Evolutionary conservation across 257 asterid genomes (phyloP).

Genomic region (Rauvolfia tetraphylla): DNA sequence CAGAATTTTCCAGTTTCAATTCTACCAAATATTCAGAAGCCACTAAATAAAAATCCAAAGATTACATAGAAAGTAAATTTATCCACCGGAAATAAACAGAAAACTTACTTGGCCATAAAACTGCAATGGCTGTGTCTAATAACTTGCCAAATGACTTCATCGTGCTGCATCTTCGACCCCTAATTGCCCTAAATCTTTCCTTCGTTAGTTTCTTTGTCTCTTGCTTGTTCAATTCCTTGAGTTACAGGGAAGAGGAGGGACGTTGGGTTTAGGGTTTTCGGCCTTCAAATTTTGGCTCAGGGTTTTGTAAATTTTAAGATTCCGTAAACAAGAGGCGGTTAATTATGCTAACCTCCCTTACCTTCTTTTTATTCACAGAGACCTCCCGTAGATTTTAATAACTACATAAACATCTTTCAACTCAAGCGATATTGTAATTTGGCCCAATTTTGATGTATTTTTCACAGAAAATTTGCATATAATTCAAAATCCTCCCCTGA

Average conservation of each 20-base stretch:
- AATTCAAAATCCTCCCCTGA: no score
- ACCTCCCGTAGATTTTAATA: not conserved
- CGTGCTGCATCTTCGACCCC: constrained; percentile 77
- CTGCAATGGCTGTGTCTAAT: constrained; percentile 99
- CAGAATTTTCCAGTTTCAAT: constrained; percentile 84
- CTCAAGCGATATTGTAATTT: not conserved
- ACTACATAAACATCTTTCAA: not conserved
- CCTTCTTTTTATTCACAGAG: not conserved
- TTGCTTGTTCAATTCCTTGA: not conserved
- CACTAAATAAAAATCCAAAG: constrained; percentile 4
- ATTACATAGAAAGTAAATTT: constrained; percentile 4
- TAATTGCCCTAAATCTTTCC: not conserved
- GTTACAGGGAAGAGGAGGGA: not conserved
- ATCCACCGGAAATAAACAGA: not conserved
- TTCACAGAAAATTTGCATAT: no score
- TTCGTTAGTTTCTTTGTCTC: no score
- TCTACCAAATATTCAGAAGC: constrained; percentile 27
- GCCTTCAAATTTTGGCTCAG: not conserved
- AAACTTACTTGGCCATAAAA: constrained; percentile 83
- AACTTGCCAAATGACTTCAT: constrained; percentile 98
- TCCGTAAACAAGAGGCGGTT: no score
- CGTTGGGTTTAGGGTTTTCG: constrained; percentile 20
- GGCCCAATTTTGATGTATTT: no score
- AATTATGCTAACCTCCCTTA: not conserved
- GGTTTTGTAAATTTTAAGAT: no score